Base-by-base conservation (phyloP, 2,329 filamentous ascomycete species). In the Phoma sp. region DNA sequence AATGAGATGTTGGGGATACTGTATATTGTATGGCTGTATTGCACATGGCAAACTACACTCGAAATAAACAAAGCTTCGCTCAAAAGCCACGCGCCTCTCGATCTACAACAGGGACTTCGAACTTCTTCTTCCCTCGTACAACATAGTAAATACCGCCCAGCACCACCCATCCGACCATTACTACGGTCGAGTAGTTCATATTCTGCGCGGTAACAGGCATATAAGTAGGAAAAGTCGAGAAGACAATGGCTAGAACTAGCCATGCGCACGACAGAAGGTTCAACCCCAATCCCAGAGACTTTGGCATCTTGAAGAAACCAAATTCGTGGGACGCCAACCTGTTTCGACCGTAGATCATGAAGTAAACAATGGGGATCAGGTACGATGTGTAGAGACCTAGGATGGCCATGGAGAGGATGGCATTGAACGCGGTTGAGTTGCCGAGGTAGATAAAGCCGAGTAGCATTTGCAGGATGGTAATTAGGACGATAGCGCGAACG, bases 111-210 rank as follows among this genome's bases (percentile, higher is more conserved):
- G 71, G 72, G 2, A 69, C 65, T 43, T 61, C 46, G 49, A 71
- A 74, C 40, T 60, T 60, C 41, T 57, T 54, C 33, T 61, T 61
- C n/a, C 68, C 71, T 29, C 50, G 55, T 0, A 58, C 22, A 27
- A 68, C 45, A 36, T 77, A 80, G 35, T 77, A 79, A 2, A 68
- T 27, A 0, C 64, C 63, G 0, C 77, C 77, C 29, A 75, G 66
- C 0, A 70, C 24, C 0, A 75, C 45, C 77, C 77, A 80, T 0
- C 74, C 78, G 3, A 67, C 67, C 60, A 81, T 63, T 0, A 82
- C 78, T 0, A 80, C 77, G 31, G 72, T 71, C 0, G 74, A 74
- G 51, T 82, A 82, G 38, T 82, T 82, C 78, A 82, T 82, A 15
- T 74, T 79, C 32, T 76, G 69, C 0, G 73, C 52, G 1, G 76